These are phyloP conservation scores for Mucor racemosus DNA, from an alignment of 371 early-diverging fungal genomes.

Conservation along the genomic window DNA sequence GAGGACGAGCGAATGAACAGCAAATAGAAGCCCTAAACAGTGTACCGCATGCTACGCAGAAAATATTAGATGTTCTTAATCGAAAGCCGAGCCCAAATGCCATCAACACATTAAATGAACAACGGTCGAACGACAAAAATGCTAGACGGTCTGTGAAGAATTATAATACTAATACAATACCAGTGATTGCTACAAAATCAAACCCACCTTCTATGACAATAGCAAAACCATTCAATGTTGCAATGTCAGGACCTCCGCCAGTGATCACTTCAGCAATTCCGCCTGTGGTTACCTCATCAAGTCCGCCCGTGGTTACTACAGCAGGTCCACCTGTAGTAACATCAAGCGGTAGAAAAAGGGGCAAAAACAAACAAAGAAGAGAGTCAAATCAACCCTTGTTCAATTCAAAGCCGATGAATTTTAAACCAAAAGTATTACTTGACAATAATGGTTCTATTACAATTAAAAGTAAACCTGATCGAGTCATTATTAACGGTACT, in stretches of 20 bases:
- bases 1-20: background rate
- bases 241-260: background rate
- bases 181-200: background rate
- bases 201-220: background rate
- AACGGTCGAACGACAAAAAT: background rate
- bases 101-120: background rate
- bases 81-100: background rate
- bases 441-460: slow-evolving; percentile 9
- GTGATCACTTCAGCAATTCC: background rate
- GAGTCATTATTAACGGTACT: slow-evolving; percentile 17
- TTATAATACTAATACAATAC: background rate
- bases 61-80: background rate
- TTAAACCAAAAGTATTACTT: background rate
- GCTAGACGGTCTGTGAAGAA: background rate
- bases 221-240: background rate
- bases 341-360: background rate
- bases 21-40: background rate
- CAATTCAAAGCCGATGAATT: background rate
- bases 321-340: background rate
- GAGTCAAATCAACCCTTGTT: background rate
- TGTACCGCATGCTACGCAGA: background rate
- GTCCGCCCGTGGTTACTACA: background rate
- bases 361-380: background rate
- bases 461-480: slow-evolving; percentile 16
- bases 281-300: background rate